phyloP scores from a whole-genome alignment of 176 grass and related monocot genomes.

The bread wheat (Triticum aestivum) region IWGSC_CS_RefSeq_v2.1 NC_057796.1:397185209-397185708 shows the following conservation, averaged over 20 bases:
- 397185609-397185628: constrained; percentile 2
- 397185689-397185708: background rate
- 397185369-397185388: background rate
- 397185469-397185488: too few species aligned
- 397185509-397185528: background rate
- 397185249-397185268: background rate
- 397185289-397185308: background rate
- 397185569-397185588: background rate
- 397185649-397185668: background rate
- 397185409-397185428: background rate
- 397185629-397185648: background rate
- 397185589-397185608: background rate
- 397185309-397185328: too few species aligned
- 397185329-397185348: too few species aligned
- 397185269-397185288: background rate
- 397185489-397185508: background rate
- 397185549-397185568: background rate
- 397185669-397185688: constrained; percentile 1
- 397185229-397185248: background rate
- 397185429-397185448: background rate
- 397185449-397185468: background rate
- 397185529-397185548: constrained; percentile 6
- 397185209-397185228: background rate
- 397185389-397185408: background rate
- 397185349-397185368: background rate